Base-by-base conservation (phyloP, 129 eudicot genomes). In the Gnaphalium uliginosum region DNA sequence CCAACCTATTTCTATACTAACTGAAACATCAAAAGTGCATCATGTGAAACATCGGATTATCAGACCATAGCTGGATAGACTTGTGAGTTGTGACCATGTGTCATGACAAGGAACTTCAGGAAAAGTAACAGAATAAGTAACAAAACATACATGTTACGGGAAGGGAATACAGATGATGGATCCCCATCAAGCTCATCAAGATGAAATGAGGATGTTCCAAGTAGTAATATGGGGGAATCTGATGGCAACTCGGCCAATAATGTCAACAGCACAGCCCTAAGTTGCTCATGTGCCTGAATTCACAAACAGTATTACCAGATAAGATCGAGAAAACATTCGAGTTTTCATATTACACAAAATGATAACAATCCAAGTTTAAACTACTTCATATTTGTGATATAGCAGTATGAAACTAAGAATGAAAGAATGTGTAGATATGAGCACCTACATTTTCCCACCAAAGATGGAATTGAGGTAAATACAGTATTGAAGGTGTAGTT, bases 381-480 rank as follows among this genome's bases (percentile, higher is more conserved):
- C 46, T 23, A 50, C 71, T 22, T 26, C 6, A 37, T 46, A 60
- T 35, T 57, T 27, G 21, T 10, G 37, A 32, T 73, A 58, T 79
- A 39, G 63, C 63, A 79, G 53, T 66, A 41, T 22, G 25, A 56
- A 56, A 56, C 25, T 29, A 64, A 56, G 8, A 78, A 58, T 43
- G 46, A 63, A 63, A 63, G 30, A 72, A 24, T 26, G 64, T 58
- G 29, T 54, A 66, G 37, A 75, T 26, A 62, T 33, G 79, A 25
- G 72, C 72, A 74, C 92, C 79, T 78, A 94, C 99, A 86, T 90
- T 95, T 77, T 91, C 97, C 96, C 96, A 89, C 99, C 99, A 91
- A 75, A 87, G 96, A 83, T 91, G 84, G 78, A 89, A 95, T 18
- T 95, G 96, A 65, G 99, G 99, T 84, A 91, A 66, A 81, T 95